A percentile compares a stretch with the other conserved stretches of the same genome.
phyloP scores from a whole-genome alignment of 352 stramenopile genomes.

The Pseudoperonospora humuli region DNA sequence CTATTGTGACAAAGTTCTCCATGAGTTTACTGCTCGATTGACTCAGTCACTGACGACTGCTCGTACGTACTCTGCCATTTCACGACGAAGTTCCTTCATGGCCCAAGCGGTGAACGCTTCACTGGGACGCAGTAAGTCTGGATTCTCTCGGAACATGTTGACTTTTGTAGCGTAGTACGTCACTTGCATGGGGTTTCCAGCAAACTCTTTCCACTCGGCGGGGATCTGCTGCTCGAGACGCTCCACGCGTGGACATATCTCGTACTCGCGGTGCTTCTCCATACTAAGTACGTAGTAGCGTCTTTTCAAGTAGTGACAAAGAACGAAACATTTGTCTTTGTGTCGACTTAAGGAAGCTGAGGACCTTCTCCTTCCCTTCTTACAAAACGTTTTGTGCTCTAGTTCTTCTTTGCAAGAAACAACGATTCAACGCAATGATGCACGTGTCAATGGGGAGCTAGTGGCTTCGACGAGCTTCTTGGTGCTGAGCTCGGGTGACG shows the following conservation, averaged over 20 bases:
- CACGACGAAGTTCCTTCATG: constrained; percentile 27
- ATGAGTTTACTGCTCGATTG: constrained; percentile 1
- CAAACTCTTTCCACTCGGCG: constrained; percentile 33
- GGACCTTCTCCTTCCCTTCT: not conserved
- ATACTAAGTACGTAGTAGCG: too few species aligned
- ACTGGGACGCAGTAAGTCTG: constrained; percentile 30
- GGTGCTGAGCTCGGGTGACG: not conserved
- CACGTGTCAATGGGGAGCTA: constrained; percentile 14
- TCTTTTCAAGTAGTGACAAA: not conserved
- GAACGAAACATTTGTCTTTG: not conserved
- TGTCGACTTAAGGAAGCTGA: not conserved
- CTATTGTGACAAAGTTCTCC: not conserved
- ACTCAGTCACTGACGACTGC: not conserved
- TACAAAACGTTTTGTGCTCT: not conserved
- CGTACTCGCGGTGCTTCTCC: constrained; percentile 26
- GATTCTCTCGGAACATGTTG: constrained; percentile 62
- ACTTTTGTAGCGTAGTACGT: constrained; percentile 53
- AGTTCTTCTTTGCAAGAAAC: constrained; percentile 13
- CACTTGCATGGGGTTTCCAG: constrained; percentile 45
- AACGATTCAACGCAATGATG: constrained; percentile 15
- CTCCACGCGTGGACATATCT: constrained; percentile 37
- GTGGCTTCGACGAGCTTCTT: not conserved
- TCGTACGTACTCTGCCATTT: constrained; percentile 30
- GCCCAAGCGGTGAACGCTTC: constrained; percentile 40
- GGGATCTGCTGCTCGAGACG: too few species aligned